Evolutionary conservation across 352 stramenopile species (phyloP).

Genomic region (Globisporangium megalacanthum): DNA sequence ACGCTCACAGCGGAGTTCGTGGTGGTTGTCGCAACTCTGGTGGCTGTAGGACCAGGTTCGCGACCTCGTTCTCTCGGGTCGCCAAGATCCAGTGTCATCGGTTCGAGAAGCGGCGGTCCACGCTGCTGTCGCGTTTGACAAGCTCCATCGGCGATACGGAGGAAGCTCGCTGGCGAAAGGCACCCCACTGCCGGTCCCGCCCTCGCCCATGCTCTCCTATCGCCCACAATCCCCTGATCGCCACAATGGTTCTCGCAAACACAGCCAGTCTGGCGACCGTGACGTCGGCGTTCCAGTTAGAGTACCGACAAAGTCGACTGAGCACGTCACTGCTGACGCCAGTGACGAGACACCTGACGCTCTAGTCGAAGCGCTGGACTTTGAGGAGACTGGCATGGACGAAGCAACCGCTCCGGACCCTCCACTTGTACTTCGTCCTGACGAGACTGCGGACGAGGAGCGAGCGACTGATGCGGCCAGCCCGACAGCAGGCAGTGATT

Average conservation of each 20-base stretch:
- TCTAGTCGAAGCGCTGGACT: slow-evolving; percentile 6
- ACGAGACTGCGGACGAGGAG: background rate
- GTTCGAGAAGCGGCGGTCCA: slow-evolving; percentile 48
- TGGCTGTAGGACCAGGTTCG: slow-evolving; percentile 29
- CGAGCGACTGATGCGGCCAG: background rate
- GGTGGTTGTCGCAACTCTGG: background rate
- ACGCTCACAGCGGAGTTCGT: background rate
- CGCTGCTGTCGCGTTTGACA: slow-evolving; percentile 32
- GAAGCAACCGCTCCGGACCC: slow-evolving; percentile 20
- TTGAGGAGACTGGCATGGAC: slow-evolving; percentile 27
- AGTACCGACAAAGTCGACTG: background rate
- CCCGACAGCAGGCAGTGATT: too few relatives aligned
- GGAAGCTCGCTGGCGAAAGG: slow-evolving; percentile 6
- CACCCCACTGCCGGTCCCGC: background rate
- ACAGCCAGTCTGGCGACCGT: background rate
- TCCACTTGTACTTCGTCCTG: slow-evolving; percentile 1
- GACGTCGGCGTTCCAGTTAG: background rate
- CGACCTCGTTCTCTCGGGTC: slow-evolving; percentile 31
- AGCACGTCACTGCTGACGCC: too few relatives aligned
- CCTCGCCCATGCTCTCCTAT: background rate
- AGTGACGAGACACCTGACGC: background rate
- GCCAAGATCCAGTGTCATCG: slow-evolving; percentile 45
- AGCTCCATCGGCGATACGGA: slow-evolving; percentile 3
- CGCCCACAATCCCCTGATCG: background rate
- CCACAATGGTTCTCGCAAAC: background rate